Evolutionary conservation across 2,329 filamentous ascomycete species (phyloP).

Genomic region (Fusarium albosuccineum): DNA sequence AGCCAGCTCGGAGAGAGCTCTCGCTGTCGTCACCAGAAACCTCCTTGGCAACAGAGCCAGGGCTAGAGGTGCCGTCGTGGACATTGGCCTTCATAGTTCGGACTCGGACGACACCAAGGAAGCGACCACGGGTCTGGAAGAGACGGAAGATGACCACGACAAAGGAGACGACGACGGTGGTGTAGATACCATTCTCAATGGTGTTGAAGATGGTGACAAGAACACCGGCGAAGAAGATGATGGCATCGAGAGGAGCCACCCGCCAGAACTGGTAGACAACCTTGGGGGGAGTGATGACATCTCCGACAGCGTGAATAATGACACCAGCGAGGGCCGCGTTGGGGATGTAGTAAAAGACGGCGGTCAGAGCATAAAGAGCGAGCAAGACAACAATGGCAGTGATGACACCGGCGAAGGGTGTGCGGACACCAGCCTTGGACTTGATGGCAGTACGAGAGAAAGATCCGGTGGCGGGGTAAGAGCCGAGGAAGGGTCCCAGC

Average conservation of each 20-base stretch:
- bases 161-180: conserved; percentile 77
- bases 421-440: conserved; percentile 91
- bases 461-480: conserved; percentile 87
- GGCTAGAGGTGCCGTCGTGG: conserved; percentile 59
- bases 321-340: conserved; percentile 81
- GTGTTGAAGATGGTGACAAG: conserved; percentile 83
- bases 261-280: conserved; percentile 91
- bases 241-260: conserved; percentile 83
- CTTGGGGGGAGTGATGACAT: conserved; percentile 86
- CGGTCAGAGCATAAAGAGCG: conserved; percentile 84
- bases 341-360: conserved; percentile 91
- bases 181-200: conserved; percentile 90
- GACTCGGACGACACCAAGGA: conserved; percentile 83
- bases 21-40: conserved; percentile 62
- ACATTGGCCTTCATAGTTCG: conserved; percentile 87
- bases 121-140: conserved; percentile 81
- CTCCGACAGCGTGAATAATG: conserved; percentile 91
- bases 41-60: conserved; percentile 42
- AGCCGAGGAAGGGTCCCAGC: conserved; percentile 82
- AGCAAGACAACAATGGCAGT: conserved; percentile 85
- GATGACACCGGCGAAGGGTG: conserved; percentile 86
- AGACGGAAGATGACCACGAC: conserved; percentile 82
- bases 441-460: conserved; percentile 95
- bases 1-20: conserved; percentile 55
- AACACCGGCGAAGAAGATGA: conserved; percentile 89